A percentile compares a stretch with the other conserved stretches of the same genome.
These are phyloP conservation scores for Suillus occidentalis DNA, from an alignment of 768 basidiomycete species.

Conservation along the genomic window DNA sequence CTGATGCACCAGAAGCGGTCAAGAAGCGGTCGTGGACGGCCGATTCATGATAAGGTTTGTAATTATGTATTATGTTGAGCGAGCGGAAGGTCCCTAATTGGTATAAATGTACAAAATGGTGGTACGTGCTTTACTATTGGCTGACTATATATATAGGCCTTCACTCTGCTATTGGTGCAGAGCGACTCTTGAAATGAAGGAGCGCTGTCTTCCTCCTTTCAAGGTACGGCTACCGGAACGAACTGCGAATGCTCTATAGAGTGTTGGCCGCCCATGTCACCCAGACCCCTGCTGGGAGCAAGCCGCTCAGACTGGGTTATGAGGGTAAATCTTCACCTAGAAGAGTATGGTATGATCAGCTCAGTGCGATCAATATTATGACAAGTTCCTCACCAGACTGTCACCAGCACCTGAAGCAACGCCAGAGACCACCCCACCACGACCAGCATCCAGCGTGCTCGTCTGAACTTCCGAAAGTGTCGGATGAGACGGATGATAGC, in stretches of 20 bases:
- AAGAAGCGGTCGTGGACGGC: not conserved
- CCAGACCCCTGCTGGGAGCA: not conserved
- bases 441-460: slow-evolving; percentile 23
- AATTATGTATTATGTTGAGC: not conserved
- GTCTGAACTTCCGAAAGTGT: slow-evolving; percentile 18
- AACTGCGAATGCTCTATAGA: not conserved
- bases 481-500: slow-evolving; percentile 24
- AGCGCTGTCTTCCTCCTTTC: not conserved
- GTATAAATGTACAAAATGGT: not conserved
- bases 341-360: not conserved
- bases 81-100: not conserved
- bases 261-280: not conserved
- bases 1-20: not conserved
- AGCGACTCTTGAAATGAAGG: not conserved
- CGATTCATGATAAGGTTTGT: not conserved
- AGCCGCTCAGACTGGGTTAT: no score
- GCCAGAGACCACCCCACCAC: slow-evolving; percentile 14
- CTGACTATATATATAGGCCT: not conserved
- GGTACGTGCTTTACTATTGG: not conserved
- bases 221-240: not conserved
- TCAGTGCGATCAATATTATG: not conserved
- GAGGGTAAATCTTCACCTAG: not conserved
- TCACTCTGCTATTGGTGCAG: not conserved
- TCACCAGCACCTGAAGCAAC: slow-evolving; percentile 29
- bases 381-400: not conserved